These are phyloP conservation scores for Podaxis sp. DNA, from an alignment of 768 basidiomycete species.

Conservation along the genomic window DNA sequence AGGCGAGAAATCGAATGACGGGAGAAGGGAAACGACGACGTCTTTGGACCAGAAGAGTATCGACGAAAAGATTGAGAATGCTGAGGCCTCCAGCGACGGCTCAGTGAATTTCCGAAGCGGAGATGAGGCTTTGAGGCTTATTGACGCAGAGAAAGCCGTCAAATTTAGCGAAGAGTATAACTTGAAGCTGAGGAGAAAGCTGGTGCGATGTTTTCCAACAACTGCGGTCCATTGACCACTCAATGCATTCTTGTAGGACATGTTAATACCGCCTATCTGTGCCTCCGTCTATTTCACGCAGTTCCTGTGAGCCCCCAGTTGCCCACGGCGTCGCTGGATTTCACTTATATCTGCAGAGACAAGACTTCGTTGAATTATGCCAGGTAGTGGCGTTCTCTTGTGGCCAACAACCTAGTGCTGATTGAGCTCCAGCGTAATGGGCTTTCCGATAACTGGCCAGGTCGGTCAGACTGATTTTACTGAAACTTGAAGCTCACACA, in stretches of 20 bases:
- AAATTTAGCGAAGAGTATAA: constrained; percentile 66
- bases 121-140: constrained; percentile 62
- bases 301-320: constrained; percentile 45
- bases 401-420: neutral
- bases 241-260: constrained; percentile 18
- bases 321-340: neutral
- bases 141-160: constrained; percentile 48
- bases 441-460: constrained; percentile 62
- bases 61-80: constrained; percentile 33
- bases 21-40: neutral
- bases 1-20: neutral
- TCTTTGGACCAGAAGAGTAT: constrained; percentile 16
- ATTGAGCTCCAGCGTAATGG: constrained; percentile 50
- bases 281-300: constrained; percentile 69
- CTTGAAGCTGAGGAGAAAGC: constrained; percentile 52
- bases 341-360: constrained; percentile 39
- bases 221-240: neutral
- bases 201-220: constrained; percentile 36
- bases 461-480: constrained; percentile 25
- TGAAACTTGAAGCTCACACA: neutral
- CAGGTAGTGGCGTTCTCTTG: constrained; percentile 36
- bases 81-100: neutral
- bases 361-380: constrained; percentile 73
- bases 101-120: constrained; percentile 42
- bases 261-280: constrained; percentile 27